phyloP scores from a whole-genome alignment of 257 asterid genomes.

The Solanum bulbocastanum region DNA sequence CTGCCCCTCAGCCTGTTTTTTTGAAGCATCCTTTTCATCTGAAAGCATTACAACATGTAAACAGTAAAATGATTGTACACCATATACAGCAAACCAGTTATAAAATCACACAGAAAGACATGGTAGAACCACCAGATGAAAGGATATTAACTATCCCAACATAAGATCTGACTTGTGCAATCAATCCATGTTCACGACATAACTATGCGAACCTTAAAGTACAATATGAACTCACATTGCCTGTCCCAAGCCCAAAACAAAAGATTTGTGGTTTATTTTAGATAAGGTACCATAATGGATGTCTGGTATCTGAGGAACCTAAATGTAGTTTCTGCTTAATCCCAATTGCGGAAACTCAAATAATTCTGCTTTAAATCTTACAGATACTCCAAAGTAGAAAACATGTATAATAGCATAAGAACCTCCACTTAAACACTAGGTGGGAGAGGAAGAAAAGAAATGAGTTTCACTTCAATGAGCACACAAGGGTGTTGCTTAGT shows the following conservation, averaged over 20 bases:
- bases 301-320: background rate
- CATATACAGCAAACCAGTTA: background rate
- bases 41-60: constrained; percentile 13
- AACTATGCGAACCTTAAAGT: background rate
- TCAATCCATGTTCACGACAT: background rate
- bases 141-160: background rate
- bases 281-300: background rate
- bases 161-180: background rate
- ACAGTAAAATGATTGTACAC: background rate
- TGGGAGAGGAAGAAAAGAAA: background rate
- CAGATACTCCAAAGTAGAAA: background rate
- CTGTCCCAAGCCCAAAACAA: background rate
- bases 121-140: background rate
- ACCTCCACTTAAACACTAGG: background rate
- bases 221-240: background rate
- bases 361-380: background rate
- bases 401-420: background rate
- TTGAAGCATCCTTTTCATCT: constrained; percentile 44
- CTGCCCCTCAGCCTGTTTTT: constrained; percentile 35
- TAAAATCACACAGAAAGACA: background rate
- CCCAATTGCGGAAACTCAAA: background rate
- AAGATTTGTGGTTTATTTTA: background rate
- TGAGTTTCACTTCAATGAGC: background rate
- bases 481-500: background rate
- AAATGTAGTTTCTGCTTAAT: background rate